A percentile compares a stretch with the other conserved stretches of the same genome.
phyloP scores from a whole-genome alignment of 129 eudicot genomes.

The Helianthus tuberosus region DNA sequence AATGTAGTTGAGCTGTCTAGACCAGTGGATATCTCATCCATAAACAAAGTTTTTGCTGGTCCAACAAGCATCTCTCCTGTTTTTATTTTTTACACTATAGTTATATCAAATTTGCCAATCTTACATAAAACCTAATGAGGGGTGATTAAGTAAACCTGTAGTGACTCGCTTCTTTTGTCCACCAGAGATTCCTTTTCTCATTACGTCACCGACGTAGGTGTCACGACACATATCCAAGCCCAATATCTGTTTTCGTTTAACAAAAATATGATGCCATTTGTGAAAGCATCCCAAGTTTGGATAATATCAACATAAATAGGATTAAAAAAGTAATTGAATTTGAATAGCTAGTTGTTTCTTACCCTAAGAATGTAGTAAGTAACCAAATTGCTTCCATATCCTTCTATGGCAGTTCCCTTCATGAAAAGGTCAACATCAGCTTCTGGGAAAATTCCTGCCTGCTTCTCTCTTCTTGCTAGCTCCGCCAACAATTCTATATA shows the following conservation, averaged over 20 bases:
- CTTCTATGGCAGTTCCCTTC: constrained; percentile 86
- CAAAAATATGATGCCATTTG: neutral
- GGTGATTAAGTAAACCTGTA: constrained; percentile 49
- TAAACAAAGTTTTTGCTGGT: constrained; percentile 79
- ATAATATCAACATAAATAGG: neutral
- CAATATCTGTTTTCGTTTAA: constrained; percentile 38
- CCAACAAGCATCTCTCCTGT: constrained; percentile 96
- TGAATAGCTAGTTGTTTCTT: constrained; percentile 8
- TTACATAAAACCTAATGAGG: neutral
- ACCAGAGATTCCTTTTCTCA: constrained; percentile 79
- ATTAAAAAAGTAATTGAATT: neutral
- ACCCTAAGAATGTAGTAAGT: constrained; percentile 77
- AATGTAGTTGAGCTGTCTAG: constrained; percentile 88
- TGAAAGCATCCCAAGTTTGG: neutral
- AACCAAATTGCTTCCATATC: constrained; percentile 69
- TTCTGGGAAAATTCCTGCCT: constrained; percentile 65
- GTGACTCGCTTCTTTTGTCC: constrained; percentile 88
- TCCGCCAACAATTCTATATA: constrained; percentile 61
- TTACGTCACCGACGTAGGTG: constrained; percentile 80
- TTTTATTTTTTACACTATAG: neutral
- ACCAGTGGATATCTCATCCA: constrained; percentile 95
- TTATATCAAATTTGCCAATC: neutral
- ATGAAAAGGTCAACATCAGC: constrained; percentile 83
- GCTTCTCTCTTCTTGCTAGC: constrained; percentile 73
- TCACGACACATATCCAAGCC: constrained; percentile 79